Base-by-base conservation (phyloP, 148 eudicot species). In the Rhododendron molle region DNA sequence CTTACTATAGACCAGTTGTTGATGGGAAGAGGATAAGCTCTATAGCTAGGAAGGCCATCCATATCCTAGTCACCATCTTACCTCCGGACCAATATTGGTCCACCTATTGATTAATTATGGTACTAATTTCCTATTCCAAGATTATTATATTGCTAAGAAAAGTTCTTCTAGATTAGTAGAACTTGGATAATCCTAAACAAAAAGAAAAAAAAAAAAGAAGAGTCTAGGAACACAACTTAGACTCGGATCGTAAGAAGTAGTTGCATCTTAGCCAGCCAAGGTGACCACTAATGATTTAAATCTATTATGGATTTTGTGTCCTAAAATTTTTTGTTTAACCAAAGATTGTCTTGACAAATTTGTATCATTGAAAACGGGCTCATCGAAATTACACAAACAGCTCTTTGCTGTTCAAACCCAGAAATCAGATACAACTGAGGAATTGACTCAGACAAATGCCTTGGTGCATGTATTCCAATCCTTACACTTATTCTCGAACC, bases 61-160 rank as follows among this genome's bases (percentile, higher is more conserved):
- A 89, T 78, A 89, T 89, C 91, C 87, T 32, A 82, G 89, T 85
- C 91, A 85, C 77, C 58, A 58, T 81, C 80, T 81, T 73, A 82
- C 74, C 85, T 80, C 85, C 65, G 38, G 28, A 28, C 52, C 72
- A 84, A 40, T 36, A 67, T 50, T 21, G 36, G 16, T 46, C 34
- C 73, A 67, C 73, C 73, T 11, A 67, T 26, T 32, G 11, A 44
- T 44, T 46, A 9, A 8, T 65, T 11, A 11, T n/a, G n/a, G n/a
- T 26, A 10, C 13, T 3, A 58, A 58, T 58, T 58, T 58, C 7
- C 9, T 58, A 58, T 58, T 58, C 65, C 65, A 58, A 58, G 65
- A 21, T 21, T 20, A 21, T 21, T 20, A 20, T 58, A 58, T 20
- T 20, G n/a, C 3, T 21, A 58, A 58, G 26, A 21, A 34, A 40